A percentile compares a stretch with the other conserved stretches of the same genome.
These are phyloP conservation scores for Tolypocladium ovalisporum DNA, from an alignment of 2,329 filamentous ascomycete genomes.

Conservation along the genomic window DNA sequence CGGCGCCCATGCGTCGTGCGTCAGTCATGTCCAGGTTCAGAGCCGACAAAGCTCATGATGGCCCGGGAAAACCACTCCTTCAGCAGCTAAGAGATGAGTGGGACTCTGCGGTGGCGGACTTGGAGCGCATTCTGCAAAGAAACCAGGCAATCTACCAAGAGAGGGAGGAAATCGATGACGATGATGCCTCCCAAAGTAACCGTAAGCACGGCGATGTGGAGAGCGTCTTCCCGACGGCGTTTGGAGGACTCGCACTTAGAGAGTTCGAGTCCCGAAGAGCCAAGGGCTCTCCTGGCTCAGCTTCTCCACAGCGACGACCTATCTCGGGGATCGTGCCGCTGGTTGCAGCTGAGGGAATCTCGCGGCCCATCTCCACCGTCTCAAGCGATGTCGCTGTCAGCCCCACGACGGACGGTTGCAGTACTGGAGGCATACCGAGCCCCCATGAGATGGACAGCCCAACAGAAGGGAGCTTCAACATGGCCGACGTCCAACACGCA, in stretches of 20 bases:
- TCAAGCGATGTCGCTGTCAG: slow-evolving; percentile 26
- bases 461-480: slow-evolving; percentile 14
- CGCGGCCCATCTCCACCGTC: slow-evolving; percentile 4
- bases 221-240: slow-evolving; percentile 17
- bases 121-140: slow-evolving; percentile 23
- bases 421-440: slow-evolving; percentile 20
- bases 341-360: background rate
- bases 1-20: slow-evolving; percentile 16
- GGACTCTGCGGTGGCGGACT: slow-evolving; percentile 21
- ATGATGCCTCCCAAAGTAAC: slow-evolving; percentile 7
- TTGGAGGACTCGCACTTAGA: slow-evolving; percentile 24
- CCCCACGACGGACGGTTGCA: slow-evolving; percentile 23
- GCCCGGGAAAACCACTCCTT: slow-evolving; percentile 19
- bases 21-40: slow-evolving; percentile 24
- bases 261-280: slow-evolving; percentile 17
- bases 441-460: slow-evolving; percentile 25
- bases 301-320: background rate
- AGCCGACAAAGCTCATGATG: slow-evolving; percentile 17
- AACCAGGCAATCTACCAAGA: slow-evolving; percentile 20
- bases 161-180: slow-evolving; percentile 1
- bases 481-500: slow-evolving; percentile 10
- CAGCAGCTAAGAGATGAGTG: slow-evolving; percentile 28
- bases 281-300: slow-evolving; percentile 8
- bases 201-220: slow-evolving; percentile 13
- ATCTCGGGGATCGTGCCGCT: background rate